These are phyloP conservation scores for Fusarium heterosporum DNA, from an alignment of 2,329 filamentous ascomycete species.

Conservation along the genomic window DNA sequence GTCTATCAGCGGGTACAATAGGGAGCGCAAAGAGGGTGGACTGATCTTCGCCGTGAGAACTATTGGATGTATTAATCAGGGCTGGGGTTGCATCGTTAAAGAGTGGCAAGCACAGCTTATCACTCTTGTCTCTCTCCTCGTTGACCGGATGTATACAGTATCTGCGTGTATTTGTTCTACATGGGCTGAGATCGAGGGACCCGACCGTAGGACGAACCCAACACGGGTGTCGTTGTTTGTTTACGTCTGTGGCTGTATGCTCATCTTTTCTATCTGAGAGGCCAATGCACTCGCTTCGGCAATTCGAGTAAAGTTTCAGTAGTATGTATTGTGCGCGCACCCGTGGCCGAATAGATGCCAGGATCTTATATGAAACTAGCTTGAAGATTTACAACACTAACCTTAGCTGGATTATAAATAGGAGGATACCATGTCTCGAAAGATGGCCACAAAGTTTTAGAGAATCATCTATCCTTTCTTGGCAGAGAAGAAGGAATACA, in stretches of 20 bases:
- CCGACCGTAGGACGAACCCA: constrained; percentile 11
- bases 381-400: constrained; percentile 23
- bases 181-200: constrained; percentile 1
- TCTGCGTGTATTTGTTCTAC: not conserved
- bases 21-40: constrained; percentile 17
- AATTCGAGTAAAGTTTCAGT: constrained; percentile 27
- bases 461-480: not conserved
- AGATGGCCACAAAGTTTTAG: not conserved
- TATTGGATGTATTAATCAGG: constrained; percentile 15
- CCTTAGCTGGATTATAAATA: constrained; percentile 28
- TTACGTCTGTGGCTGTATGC: constrained; percentile 27
- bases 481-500: not conserved
- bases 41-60: constrained; percentile 8
- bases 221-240: constrained; percentile 23
- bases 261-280: constrained; percentile 7
- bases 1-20: constrained; percentile 10
- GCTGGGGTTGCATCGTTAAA: constrained; percentile 23
- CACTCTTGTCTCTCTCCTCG: not conserved
- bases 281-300: constrained; percentile 15
- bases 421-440: constrained; percentile 3
- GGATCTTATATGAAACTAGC: constrained; percentile 33
- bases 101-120: constrained; percentile 24
- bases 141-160: constrained; percentile 3
- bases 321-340: constrained; percentile 20
- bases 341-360: constrained; percentile 12